Base-by-base conservation (phyloP, 306 rosid species). In the Mimosa pudica region DNA sequence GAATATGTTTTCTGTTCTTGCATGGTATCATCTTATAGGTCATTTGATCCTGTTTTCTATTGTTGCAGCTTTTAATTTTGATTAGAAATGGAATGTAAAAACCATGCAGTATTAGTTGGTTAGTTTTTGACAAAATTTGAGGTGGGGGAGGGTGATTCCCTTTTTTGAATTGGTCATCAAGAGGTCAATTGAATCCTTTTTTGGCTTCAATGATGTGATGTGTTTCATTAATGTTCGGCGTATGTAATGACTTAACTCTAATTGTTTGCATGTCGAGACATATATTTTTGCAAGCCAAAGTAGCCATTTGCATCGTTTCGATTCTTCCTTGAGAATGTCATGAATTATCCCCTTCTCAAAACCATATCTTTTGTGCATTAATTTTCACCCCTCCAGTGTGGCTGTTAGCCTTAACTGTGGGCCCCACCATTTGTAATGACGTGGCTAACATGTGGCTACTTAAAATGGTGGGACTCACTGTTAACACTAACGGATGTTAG, bases 61-160 rank as follows among this genome's bases (percentile, higher is more conserved):
- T 13, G 55, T 70, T 63, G 36, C 35, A 62, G 36, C 24, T 8
- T 57, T 82, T 63, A 51, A 62, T 12, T 75, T 67, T 70, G 8
- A 51, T 44, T 33, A 76, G 30, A 71, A 66, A 76, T 55, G 46
- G 44, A 52, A 75, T 75, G 45, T 14, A 68, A 67, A 42, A 36
- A 66, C 66, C 20, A 48, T 44, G 45, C 66, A 41, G 51, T 68
- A 54, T 68, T 60, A 41, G 57, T 67, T 63, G 75, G 79, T 71
- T 73, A 79, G 65, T 52, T n/a, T 69, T 13, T 49, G 48, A 64
- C 42, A 8, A 65, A 84, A 75, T 55, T 76, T 80, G 57, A 38
- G 38, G 24, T 38, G 48, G 4, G 0, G 2, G 30, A 24, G 30
- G 30, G 30, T 24, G 30, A 24, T 24, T 24, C 8, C 10, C 0